Evolutionary conservation across 805 yeast genomes (phyloP), one percentile per base, ranked within the genome.

Genomic region (Saturnispora serradocipensis): DNA sequence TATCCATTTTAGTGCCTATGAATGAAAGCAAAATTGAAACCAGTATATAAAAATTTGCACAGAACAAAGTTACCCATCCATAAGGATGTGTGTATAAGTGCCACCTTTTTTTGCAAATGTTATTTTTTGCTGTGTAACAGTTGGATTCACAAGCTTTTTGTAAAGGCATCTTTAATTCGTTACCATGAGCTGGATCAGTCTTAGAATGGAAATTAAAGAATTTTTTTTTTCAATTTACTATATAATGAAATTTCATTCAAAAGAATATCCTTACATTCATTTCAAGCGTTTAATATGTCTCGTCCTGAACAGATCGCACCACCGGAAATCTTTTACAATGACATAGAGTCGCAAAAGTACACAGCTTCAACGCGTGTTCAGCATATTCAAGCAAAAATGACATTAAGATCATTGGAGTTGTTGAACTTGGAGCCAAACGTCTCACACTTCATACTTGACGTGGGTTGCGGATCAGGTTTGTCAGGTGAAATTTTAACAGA

Each of bases 351-450:
- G 0, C 74, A 75, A 57, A 93, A 93, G 63, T 93, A 93, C 67
- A 93, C 98, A 0, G 75, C 85, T 2, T 87, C 96, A 5, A 86
- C 97, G 4, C 93, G 99, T 75, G 97, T 93, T 47, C 99, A 93
- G 71, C 97, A 90, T 65, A 93, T 93, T 61, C 99, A 93, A 69
- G 98, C 98, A 2, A 86, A 88, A 65, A 93, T 93, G 99, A 89
- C 99, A 0, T 74, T 91, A 43, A 76, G 99, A 60, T 96, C 98
- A 0, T 72, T 93, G 45, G 99, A 93, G 60, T 72, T 93, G 36
- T 71, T 93, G 52, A 87, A 89, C 65, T 69, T 93, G 39, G 84
- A 86, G 30, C 79, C 80, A 1, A 72, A 70, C 30, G 74, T 69
- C 36, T 75, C 81, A 15, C 85, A 87, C 59, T 83, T 82, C 60